phyloP scores from a whole-genome alignment of 257 asterid species.

The Dorcoceras hygrometricum region DNA sequence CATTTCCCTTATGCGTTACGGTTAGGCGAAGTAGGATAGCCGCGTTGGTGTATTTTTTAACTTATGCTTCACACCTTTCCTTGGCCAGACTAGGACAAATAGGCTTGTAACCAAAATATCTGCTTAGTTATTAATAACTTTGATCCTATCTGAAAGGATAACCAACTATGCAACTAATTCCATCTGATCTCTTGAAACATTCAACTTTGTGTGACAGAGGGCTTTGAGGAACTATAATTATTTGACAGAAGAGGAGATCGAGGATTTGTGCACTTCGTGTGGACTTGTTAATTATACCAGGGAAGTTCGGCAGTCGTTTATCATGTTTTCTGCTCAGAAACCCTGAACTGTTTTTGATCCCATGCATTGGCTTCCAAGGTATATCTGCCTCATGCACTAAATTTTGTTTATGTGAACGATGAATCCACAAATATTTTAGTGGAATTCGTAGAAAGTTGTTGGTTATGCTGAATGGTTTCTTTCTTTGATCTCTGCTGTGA shows the following conservation, averaged over 20 bases:
- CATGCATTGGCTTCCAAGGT: background rate
- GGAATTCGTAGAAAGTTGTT: too few species aligned
- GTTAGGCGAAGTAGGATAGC: too few species aligned
- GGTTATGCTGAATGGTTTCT: too few species aligned
- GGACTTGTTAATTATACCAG: slow-evolving; percentile 70
- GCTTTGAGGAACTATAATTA: slow-evolving; percentile 42
- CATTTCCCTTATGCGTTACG: too few species aligned
- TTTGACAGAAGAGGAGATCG: slow-evolving; percentile 73
- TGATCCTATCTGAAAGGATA: background rate
- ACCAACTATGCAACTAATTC: background rate
- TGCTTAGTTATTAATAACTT: too few species aligned
- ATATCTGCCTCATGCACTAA: too few species aligned
- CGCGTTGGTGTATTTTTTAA: background rate
- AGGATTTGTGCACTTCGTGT: slow-evolving; percentile 73
- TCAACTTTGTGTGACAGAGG: slow-evolving; percentile 36
- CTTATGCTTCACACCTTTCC: background rate
- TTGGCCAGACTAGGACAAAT: background rate
- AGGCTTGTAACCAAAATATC: background rate
- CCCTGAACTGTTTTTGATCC: slow-evolving; percentile 37
- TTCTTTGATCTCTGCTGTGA: too few species aligned
- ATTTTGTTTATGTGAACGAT: too few species aligned
- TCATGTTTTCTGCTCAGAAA: slow-evolving; percentile 85
- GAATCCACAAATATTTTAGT: too few species aligned
- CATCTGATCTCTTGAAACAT: slow-evolving; percentile 10
- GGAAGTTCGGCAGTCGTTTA: slow-evolving; percentile 66